Percentiles rank a stretch among this genome's conserved stretches.
Evolutionary conservation across 208 protist genomes (phyloP).

Genomic region (Trypanosoma platydactyli): DNA sequence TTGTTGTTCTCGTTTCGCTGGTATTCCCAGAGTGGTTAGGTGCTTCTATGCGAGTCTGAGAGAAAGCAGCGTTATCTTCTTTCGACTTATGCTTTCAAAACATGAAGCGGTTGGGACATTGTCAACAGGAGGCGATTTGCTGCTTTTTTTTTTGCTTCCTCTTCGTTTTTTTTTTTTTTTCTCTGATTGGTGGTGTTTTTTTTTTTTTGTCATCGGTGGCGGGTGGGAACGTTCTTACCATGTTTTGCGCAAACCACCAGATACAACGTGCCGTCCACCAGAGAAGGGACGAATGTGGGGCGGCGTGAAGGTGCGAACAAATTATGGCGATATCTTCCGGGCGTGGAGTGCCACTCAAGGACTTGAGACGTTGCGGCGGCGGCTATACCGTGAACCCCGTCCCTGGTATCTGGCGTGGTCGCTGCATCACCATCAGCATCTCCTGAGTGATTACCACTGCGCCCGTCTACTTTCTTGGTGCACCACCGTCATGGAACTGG

Average conservation of each 20-base stretch:
- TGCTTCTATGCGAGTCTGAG: too few species aligned
- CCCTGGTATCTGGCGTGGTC: slow-evolving; percentile 80
- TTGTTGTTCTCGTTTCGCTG: neutral
- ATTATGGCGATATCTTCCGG: slow-evolving; percentile 74
- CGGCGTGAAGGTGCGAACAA: slow-evolving; percentile 66
- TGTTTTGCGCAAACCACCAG: neutral
- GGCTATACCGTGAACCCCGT: slow-evolving; percentile 75
- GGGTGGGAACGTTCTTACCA: neutral
- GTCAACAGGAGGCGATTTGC: too few species aligned
- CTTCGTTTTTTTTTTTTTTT: slow-evolving; percentile 22
- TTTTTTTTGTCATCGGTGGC: neutral
- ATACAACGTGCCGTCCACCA: neutral
- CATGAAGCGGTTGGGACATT: neutral
- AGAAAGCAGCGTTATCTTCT: too few species aligned
- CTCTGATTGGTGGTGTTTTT: slow-evolving; percentile 8
- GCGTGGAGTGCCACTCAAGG: slow-evolving; percentile 69
- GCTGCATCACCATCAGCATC: slow-evolving; percentile 69
- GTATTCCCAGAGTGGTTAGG: too few species aligned
- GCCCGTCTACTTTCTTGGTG: slow-evolving; percentile 80
- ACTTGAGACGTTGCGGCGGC: slow-evolving; percentile 56
- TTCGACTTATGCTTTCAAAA: too few species aligned
- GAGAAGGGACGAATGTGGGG: slow-evolving; percentile 62
- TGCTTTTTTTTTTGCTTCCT: slow-evolving; percentile 17
- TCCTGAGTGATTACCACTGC: slow-evolving; percentile 78
- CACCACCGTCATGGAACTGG: slow-evolving; percentile 62